Evolutionary conservation across 495 filamentous ascomycete genomes (phyloP).

Genomic region (Wilcoxina mikolae): DNA sequence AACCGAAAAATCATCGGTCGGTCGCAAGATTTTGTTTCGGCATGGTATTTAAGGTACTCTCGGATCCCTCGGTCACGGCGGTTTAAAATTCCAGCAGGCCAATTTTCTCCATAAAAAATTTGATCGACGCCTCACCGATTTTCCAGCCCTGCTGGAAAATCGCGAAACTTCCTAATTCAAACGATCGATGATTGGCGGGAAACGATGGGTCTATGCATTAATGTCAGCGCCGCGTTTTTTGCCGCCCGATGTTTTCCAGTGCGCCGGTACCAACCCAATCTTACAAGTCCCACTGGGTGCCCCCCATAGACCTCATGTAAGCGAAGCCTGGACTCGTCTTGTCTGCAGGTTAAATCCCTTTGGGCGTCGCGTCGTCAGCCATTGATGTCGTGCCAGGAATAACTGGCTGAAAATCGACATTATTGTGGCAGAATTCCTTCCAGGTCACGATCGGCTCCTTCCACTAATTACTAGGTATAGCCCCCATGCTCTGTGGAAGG

Average conservation of each 20-base stretch:
- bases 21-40: background rate
- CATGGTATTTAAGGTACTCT: background rate
- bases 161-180: too few relatives aligned
- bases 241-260: background rate
- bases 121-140: too few relatives aligned
- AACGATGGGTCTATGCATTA: background rate
- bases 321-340: background rate
- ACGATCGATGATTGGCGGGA: too few relatives aligned
- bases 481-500: background rate
- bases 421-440: background rate
- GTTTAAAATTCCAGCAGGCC: background rate
- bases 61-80: background rate
- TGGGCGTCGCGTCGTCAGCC: background rate
- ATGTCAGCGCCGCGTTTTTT: background rate
- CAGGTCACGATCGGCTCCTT: background rate
- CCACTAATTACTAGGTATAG: background rate
- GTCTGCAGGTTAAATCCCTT: background rate
- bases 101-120: too few relatives aligned
- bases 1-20: background rate
- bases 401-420: background rate
- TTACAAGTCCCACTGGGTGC: background rate
- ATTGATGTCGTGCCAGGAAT: background rate
- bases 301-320: background rate
- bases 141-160: too few relatives aligned
- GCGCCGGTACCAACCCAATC: background rate